These are phyloP conservation scores for Penicillium sp. DNA, from an alignment of 2,329 filamentous ascomycete genomes.

Conservation along the genomic window DNA sequence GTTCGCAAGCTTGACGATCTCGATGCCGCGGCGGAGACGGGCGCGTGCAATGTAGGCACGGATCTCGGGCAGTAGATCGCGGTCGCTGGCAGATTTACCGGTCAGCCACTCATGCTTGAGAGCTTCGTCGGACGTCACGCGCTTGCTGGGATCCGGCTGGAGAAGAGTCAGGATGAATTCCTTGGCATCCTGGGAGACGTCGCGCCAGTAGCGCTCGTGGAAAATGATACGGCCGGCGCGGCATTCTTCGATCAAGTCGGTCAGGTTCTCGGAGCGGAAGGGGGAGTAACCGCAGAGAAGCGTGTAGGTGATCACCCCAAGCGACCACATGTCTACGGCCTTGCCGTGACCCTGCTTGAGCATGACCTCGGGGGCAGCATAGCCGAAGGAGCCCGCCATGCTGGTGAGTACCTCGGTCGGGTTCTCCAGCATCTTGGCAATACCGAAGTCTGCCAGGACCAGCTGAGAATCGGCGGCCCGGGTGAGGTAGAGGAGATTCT, in stretches of 20 bases:
- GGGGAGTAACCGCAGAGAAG: slow-evolving; percentile 97
- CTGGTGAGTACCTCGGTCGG: slow-evolving; percentile 91
- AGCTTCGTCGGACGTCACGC: slow-evolving; percentile 76
- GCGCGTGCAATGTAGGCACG: slow-evolving; percentile 89
- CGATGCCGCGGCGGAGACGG: slow-evolving; percentile 86
- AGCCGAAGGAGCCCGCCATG: slow-evolving; percentile 98
- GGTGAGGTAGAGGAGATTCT: slow-evolving; percentile 93
- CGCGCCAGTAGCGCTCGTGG: slow-evolving; percentile 98
- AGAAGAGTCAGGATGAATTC: slow-evolving; percentile 84
- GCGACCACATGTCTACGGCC: slow-evolving; percentile 98
- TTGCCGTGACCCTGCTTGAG: slow-evolving; percentile 96
- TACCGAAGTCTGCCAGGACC: slow-evolving; percentile 95
- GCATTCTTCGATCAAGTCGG: slow-evolving; percentile 93
- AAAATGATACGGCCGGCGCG: slow-evolving; percentile 80
- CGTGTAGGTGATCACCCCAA: slow-evolving; percentile 98
- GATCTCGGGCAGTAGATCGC: slow-evolving; percentile 97
- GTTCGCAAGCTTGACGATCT: slow-evolving; percentile 93
- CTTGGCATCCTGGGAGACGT: slow-evolving; percentile 92
- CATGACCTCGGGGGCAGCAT: slow-evolving; percentile 98
- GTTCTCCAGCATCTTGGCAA: slow-evolving; percentile 93
- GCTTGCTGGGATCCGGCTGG: slow-evolving; percentile 71
- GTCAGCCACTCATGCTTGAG: slow-evolving; percentile 84
- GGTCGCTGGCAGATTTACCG: slow-evolving; percentile 85
- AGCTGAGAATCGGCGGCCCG: slow-evolving; percentile 73
- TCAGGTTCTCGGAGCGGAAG: slow-evolving; percentile 90